phyloP scores from a whole-genome alignment of 108 stramenopile genomes.

The Nitzschia putrida region DNA sequence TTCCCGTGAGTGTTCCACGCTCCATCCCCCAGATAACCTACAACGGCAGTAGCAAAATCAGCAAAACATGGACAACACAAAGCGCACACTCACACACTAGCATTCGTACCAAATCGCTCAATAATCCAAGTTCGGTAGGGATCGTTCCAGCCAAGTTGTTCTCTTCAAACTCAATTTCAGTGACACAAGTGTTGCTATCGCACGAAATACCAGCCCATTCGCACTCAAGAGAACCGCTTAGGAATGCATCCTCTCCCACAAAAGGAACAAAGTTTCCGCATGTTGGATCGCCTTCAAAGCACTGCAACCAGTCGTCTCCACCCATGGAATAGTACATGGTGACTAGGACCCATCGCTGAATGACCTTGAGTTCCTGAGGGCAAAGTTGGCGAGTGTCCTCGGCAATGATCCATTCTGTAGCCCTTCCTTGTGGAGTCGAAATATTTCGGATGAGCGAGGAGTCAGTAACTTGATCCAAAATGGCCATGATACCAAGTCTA shows the following conservation, averaged over 20 bases:
- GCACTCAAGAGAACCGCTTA: conserved; percentile 47
- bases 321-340: conserved; percentile 72
- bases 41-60: conserved; percentile 5
- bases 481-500: conserved; percentile 12
- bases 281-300: conserved; percentile 23
- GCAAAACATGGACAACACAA: not conserved
- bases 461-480: conserved; percentile 28
- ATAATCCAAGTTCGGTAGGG: conserved; percentile 55
- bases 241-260: conserved; percentile 26
- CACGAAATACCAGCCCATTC: conserved; percentile 62
- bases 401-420: conserved; percentile 47
- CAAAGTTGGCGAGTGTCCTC: conserved; percentile 33
- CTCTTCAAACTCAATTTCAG: conserved; percentile 48
- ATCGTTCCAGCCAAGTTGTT: conserved; percentile 60
- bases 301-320: conserved; percentile 65
- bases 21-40: conserved; percentile 44
- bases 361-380: conserved; percentile 35
- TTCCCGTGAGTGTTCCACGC: conserved; percentile 51
- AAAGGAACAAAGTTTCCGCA: conserved; percentile 45
- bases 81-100: conserved; percentile 2
- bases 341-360: conserved; percentile 77
- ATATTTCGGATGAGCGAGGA: conserved; percentile 23
- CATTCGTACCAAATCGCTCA: conserved; percentile 28
- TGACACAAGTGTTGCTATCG: conserved; percentile 38
- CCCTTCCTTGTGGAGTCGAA: conserved; percentile 41